Evolutionary conservation across 164 flowering plant genomes (phyloP), one percentile per base, ranked within the genome.

Genomic region (Liquidambar formosana): DNA sequence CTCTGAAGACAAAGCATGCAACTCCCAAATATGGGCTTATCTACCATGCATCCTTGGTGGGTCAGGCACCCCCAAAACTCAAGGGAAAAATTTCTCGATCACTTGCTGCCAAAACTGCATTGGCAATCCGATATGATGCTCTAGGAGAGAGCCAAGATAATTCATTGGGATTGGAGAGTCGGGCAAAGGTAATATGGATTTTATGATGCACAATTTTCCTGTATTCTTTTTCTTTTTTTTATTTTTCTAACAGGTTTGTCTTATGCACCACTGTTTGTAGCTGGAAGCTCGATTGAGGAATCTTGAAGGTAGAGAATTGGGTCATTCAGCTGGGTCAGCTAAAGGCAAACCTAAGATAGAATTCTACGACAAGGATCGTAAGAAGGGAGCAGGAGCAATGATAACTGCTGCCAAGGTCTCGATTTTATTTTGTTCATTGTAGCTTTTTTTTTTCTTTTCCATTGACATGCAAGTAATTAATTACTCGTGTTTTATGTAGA

Each of bases 21-120:
- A 95, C 97, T 16, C 99, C 99, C 15, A 95, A 95, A 51, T 95
- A 95, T 73, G 99, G 99, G 33, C 93, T 95, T 52, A 87, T 95
- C 49, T 95, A 85, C 77, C 97, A 95, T 77, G 97, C 99, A 43
- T 92, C 99, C 11, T 79, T 93, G 76, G 85, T 92, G 74, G 99
- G 99, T 54, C 99, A 91, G 77, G 97, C 99, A 41, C 86, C 96
- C 8, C 93, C 97, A 1, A 91, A 93, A 69, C 73, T 82, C n/a
- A 95, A 93, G 79, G 99, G 97, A 10, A 91, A 91, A 67, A 91
- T 95, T 58, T 86, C 97, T 62, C 79, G 99, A 16, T 91, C 97
- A 16, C 93, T 95, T 68, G 97, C 99, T 54, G 96, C 97, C 0
- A 95, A 95, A 79, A 64, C 89, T 76, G 94, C 94, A 11, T 74